Percentiles rank a stretch among this genome's conserved stretches.
These are phyloP conservation scores for Zygosaccharomyces rouxii DNA, from an alignment of 805 yeast species.

Conservation along the genomic window DNA sequence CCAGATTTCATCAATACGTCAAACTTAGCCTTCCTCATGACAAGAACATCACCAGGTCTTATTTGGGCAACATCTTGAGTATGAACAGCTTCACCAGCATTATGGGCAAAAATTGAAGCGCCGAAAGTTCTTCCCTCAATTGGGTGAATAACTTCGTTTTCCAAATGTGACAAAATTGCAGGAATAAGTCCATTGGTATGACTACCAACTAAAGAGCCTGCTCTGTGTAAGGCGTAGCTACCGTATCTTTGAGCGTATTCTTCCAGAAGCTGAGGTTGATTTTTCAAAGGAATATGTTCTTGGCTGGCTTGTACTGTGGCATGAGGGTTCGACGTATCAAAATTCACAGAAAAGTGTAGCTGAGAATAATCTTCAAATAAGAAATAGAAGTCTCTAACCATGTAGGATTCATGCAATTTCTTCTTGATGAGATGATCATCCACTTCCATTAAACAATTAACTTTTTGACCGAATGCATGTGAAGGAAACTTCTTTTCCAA, in stretches of 20 bases:
- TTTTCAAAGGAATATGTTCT: conserved; percentile 39
- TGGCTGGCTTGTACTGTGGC: conserved; percentile 40
- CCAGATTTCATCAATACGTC: conserved; percentile 52
- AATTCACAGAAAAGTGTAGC: conserved; percentile 53
- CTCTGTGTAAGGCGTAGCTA: conserved; percentile 42
- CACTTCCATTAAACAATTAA: conserved; percentile 49
- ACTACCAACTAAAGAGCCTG: conserved; percentile 36
- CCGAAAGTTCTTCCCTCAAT: conserved; percentile 73
- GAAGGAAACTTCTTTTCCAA: conserved; percentile 54
- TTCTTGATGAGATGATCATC: conserved; percentile 54
- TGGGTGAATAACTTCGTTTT: conserved; percentile 44
- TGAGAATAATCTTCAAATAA: conserved; percentile 71
- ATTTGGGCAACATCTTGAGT: conserved; percentile 52
- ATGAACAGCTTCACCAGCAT: conserved; percentile 50
- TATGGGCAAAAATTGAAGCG: conserved; percentile 43
- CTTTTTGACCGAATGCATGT: conserved; percentile 14
- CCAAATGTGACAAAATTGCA: conserved; percentile 37
- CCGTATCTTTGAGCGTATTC: conserved; percentile 51
- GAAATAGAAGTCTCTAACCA: conserved; percentile 63
- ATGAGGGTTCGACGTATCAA: conserved; percentile 51
- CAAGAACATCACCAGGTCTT: conserved; percentile 79
- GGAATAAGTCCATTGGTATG: conserved; percentile 31
- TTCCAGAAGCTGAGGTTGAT: conserved; percentile 47
- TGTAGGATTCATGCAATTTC: conserved; percentile 48
- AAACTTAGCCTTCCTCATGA: conserved; percentile 71